Base-by-base conservation (phyloP, 2,329 filamentous ascomycete genomes). In the Teratosphaeria epicoccoides region DNA sequence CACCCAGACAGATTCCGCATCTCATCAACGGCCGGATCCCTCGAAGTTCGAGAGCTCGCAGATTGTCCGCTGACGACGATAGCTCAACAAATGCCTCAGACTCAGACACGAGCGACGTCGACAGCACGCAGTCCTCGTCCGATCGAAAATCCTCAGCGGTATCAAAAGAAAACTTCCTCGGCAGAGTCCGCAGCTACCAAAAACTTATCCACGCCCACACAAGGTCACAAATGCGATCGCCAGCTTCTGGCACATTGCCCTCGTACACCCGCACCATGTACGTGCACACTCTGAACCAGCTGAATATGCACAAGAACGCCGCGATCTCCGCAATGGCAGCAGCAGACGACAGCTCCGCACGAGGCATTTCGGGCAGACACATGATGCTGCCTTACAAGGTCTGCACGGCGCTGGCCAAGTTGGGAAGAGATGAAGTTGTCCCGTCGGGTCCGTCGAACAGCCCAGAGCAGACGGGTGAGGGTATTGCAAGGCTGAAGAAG, bases 221-320 rank as follows among this genome's bases (percentile, higher is more conserved):
- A 2, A 47, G 49, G 17, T 55, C 44, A n/a, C 61, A 63, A 46
- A 49, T 59, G 28, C 40, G 51, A 10, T 52, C 51, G 11, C 52
- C 52, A 2, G 14, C 23, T 1, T 44, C 25, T 9, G 52, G 45
- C 3, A 61, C 56, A 4, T 24, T 61, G 25, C 57, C 57, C 14
- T 52, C 51, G 33, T 65, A 63, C 29, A 51, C 56, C 11, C 53
- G 55, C 25, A 59, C 56, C 1, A 63, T 65, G 59, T 59, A 63
- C 43, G 59, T 58, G 12, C 58, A 57, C 50, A 63, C 61, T 3
- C 44, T 60, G 43, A 52, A 57, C 29, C 61, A 63, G 49, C 33
- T 63, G 24, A 55, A 58, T 26, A 45, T 49, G 24, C 44, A 57
- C 44, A 52, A 56, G 25, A 43, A 49, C n/a, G 24, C 54, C 9